Conservation (phyloP, 2,329 filamentous ascomycete genomes). For the Leptosphaerulina australis region DNA sequence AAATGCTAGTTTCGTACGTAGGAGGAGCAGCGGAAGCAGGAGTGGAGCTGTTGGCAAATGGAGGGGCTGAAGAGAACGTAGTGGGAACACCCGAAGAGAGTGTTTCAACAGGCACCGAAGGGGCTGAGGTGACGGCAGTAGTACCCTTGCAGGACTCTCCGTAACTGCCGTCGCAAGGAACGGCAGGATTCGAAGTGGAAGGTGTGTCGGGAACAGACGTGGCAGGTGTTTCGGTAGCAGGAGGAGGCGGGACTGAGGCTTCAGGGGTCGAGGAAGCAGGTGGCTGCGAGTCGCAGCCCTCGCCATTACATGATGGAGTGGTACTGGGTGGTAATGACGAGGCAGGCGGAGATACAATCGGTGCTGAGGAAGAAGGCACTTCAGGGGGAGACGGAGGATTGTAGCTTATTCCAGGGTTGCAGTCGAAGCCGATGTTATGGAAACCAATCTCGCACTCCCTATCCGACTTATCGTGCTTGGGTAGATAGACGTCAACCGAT, state of each 20-base stretch:
- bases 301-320: constrained; percentile 14
- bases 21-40: constrained; percentile 21
- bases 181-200: neutral
- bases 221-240: constrained; percentile 13
- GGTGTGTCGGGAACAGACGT: neutral
- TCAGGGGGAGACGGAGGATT: constrained; percentile 28
- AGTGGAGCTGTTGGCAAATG: constrained; percentile 27
- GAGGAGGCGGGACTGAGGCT: constrained; percentile 6
- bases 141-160: constrained; percentile 10
- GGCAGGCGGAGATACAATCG: constrained; percentile 13
- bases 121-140: constrained; percentile 6
- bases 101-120: constrained; percentile 11
- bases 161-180: constrained; percentile 9
- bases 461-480: constrained; percentile 54
- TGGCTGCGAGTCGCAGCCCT: constrained; percentile 11
- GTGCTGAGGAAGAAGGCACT: constrained; percentile 18
- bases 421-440: constrained; percentile 78
- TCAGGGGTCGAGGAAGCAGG: constrained; percentile 17
- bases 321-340: constrained; percentile 14
- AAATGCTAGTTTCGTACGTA: constrained; percentile 8
- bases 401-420: constrained; percentile 51
- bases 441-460: constrained; percentile 72
- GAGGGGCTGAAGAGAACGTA: constrained; percentile 14
- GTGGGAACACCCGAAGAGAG: constrained; percentile 4
- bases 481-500: constrained; percentile 72